Evolutionary conservation across 108 stramenopile genomes (phyloP).

Genomic region (Aureococcus anophagefferens): DNA sequence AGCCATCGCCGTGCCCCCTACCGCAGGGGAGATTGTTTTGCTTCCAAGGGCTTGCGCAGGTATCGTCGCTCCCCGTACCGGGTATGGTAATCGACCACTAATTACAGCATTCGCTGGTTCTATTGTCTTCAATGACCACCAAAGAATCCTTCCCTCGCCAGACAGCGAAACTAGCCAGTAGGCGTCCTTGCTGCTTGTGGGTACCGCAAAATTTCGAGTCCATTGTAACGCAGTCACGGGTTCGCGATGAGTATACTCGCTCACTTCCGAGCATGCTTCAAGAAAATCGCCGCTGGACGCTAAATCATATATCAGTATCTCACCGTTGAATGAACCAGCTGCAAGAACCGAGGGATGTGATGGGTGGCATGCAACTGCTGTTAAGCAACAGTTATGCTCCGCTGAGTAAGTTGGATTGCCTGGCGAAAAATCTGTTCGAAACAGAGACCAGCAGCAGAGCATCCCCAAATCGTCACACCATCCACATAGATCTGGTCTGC

Average conservation of each 20-base stretch:
- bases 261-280: conserved; percentile 24
- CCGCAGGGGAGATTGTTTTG: too few relatives aligned
- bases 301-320: conserved; percentile 30
- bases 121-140: background rate
- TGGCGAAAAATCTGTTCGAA: background rate
- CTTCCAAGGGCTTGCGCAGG: conserved; percentile 8
- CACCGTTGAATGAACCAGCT: conserved; percentile 47
- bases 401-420: background rate
- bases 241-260: conserved; percentile 43
- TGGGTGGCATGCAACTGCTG: conserved; percentile 40
- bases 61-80: conserved; percentile 12
- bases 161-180: conserved; percentile 18
- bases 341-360: conserved; percentile 32
- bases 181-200: too few relatives aligned
- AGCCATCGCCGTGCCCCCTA: too few relatives aligned
- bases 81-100: conserved; percentile 10
- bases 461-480: background rate
- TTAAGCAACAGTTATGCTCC: conserved; percentile 33
- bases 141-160: conserved; percentile 29
- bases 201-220: background rate
- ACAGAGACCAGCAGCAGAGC: background rate
- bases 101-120: background rate
- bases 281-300: background rate
- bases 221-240: conserved; percentile 30
- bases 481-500: too few relatives aligned